Evolutionary conservation across 2,329 filamentous ascomycete genomes (phyloP), one percentile per base, ranked within the genome.

Genomic region (Talaromyces funiculosus): DNA sequence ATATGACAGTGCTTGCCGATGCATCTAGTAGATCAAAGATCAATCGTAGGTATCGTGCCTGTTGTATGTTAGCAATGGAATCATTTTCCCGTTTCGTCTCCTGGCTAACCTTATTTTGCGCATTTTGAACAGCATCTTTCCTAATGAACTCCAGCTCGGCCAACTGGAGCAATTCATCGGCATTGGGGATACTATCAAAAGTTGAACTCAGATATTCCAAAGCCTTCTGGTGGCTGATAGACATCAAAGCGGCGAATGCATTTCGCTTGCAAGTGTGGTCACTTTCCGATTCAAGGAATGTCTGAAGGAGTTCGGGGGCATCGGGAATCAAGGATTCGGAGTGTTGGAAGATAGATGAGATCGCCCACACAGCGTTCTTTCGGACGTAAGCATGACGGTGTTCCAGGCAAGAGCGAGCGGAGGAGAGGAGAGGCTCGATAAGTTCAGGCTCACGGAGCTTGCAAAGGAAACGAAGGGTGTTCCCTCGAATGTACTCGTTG

Each of bases 191-290:
- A 12, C 91, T 89, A 68, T 97, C 94, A 67, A 99, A 96, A 2
- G 95, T 90, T 33, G 86, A 85, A 75, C 89, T 92, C 47, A 99
- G 80, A 73, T 96, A 97, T 67, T 90, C 84, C 40, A 97, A 80
- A 0, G 94, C 92, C 73, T 92, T 93, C 65, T 97, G 90, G 73
- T 97, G 94, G 76, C 90, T 94, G 70, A 99, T 96, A 68, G 86
- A 90, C 65, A 90, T 85, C 49, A 99, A 83, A 10, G 94, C 92
- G 38, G 92, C 92, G 73, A 99, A 97, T 7, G 93, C 94, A 76
- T 99, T 99, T 71, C 94, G 86, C 83, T 97, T 97, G 86, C 93
- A 97, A 29, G 94, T 97, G 56, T 90, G 86, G 72, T 99, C 94
- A 68, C 85, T 95, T 78, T 99, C 94, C 59, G 86, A 85, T 67